Evolutionary conservation across 2,329 filamentous ascomycete genomes (phyloP), one percentile per base, ranked within the genome.

Genomic region (Ciborinia camelliae): DNA sequence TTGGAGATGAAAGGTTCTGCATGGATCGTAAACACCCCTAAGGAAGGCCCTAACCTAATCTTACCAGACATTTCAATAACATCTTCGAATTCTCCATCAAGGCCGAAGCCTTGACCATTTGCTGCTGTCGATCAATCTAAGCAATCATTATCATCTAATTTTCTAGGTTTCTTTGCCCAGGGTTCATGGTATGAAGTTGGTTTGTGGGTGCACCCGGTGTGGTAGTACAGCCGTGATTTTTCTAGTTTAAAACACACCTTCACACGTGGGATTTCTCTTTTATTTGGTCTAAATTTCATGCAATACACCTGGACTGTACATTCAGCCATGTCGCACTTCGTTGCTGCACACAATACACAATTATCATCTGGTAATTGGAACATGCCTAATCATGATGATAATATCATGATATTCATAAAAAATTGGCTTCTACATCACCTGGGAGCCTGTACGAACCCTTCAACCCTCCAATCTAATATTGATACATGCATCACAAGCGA

Each of bases 111-210:
- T 28, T 63, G 62, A 63, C 62, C 62, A 58, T 57, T 63, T 35
- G 39, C 30, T 58, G 48, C 54, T 59, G 62, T 63, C 52, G 62
- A 63, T 63, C 62, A 58, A 63, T 63, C 28, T 63, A 48, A 60
- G 57, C 57, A 60, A 52, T 61, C 45, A 48, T 48, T 43, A 59
- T 57, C 52, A 58, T 50, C 43, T 50, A 20, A 37, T 39, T 57
- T 58, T 57, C 39, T 39, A 30, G 37, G 53, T 39, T 39, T 48
- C 32, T 50, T 23, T 35, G 30, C 30, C 30, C 39, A 35, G 51
- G 61, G 50, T 55, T 57, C 51, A 63, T 57, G 52, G 54, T 35
- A 47, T 63, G 62, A 50, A 59, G 62, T 63, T 63, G 62, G 52
- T 18, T 63, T 26, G 45, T 55, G 53, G 53, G 39, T 58, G 32